A percentile compares a stretch with the other conserved stretches of the same genome.
phyloP scores from a whole-genome alignment of 345 rosid genomes.

The Raphanus sativus region DNA sequence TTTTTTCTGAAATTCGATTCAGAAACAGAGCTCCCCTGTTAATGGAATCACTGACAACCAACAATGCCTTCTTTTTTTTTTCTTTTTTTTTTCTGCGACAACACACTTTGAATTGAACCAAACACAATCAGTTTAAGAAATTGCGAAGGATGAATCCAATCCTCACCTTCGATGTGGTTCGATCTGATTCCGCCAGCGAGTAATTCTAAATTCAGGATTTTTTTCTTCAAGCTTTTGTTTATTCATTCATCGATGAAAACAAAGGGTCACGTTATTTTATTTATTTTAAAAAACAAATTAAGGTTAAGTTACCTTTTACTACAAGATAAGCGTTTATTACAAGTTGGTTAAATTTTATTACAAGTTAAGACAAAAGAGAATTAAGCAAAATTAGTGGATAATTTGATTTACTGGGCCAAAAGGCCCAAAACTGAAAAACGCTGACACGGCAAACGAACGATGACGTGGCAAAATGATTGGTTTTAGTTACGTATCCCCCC shows the following conservation, averaged over 20 bases:
- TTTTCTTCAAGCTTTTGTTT: not conserved
- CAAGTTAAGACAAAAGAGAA: not conserved
- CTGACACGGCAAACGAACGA: conserved; percentile 10
- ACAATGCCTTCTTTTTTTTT: not conserved
- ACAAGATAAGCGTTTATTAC: not conserved
- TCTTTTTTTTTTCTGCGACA: not conserved
- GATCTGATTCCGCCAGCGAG: conserved; percentile 29
- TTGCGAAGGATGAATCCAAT: conserved; percentile 1
- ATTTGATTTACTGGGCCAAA: not conserved
- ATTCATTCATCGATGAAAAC: conserved; percentile 34
- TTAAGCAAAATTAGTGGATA: not conserved
- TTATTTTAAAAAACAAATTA: no score
- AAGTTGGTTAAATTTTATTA: not conserved
- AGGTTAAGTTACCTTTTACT: no score
- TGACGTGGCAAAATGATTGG: conserved; percentile 31
- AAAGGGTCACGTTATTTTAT: not conserved
- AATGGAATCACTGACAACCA: not conserved
- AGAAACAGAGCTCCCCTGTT: conserved; percentile 2
- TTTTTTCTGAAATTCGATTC: conserved; percentile 1
- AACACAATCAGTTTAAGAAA: not conserved
- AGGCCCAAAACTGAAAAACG: not conserved
- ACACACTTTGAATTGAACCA: not conserved
- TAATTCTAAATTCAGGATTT: not conserved
- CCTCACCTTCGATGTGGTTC: conserved; percentile 24
- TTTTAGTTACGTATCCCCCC: conserved; percentile 15